Base-by-base conservation (phyloP, 2,329 filamentous ascomycete genomes). In the Nemania bipapillata region DNA sequence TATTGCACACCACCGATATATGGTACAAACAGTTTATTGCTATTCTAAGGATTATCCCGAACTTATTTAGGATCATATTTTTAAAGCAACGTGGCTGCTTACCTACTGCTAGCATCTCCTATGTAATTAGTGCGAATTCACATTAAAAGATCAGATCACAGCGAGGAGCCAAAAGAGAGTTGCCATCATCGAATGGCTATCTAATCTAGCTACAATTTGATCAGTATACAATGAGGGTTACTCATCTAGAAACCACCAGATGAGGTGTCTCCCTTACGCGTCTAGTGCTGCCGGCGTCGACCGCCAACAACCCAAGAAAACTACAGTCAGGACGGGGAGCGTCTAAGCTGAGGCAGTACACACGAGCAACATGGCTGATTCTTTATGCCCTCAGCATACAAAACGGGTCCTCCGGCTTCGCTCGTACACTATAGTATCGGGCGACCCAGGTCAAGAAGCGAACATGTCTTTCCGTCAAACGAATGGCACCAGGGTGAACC, bases 401-500 rank as follows among this genome's bases (percentile, higher is more conserved):
- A 65, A 60, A 72, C 55, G 65, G 65, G 57, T 68, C 65, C 20
- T 70, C 68, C 22, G 68, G 68, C 68, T 69, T 70, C 69, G 66
- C 64, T 67, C 66, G 56, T 30, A 66, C 66, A 57, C 52, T 70
- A 63, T 47, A 63, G 53, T 45, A 63, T 65, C 66, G 70, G 70
- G 68, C 67, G 69, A 64, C 52, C 72, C 66, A 71, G 70, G 60
- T 67, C 63, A 73, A 74, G 75, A 76, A 77, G 71, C 64, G 75
- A 76, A 77, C 67, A 72, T 71, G 70, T 69, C 60, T 68, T 68
- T 71, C 63, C 70, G 66, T 69, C 69, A 73, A 77, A 72, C 73
- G 75, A 77, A 68, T 66, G 70, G 72, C 69, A 74, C 72, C 71
- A 71, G 67, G 68, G 69, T 32, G 71, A 67, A 69, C 58, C 63